Conservation (phyloP, 345 rosid species). For the Pistacia integerrima region DNA sequence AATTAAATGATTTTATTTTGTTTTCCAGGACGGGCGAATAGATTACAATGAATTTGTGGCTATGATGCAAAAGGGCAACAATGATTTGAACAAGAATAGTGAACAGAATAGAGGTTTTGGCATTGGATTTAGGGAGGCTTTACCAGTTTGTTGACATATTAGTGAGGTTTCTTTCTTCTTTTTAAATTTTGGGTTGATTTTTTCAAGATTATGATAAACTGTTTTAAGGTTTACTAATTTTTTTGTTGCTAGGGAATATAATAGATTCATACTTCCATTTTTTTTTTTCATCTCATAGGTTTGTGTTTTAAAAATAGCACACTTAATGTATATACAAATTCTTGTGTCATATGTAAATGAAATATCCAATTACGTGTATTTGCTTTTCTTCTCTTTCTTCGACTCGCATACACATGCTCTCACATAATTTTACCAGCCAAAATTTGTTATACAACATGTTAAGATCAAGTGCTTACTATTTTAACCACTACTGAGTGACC, state of each 20-base stretch:
- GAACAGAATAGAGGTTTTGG: slow-evolving; percentile 28
- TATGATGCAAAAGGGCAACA: slow-evolving; percentile 61
- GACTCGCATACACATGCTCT: too few relatives aligned
- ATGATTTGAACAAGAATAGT: slow-evolving; percentile 34
- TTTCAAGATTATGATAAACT: background rate
- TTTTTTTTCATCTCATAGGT: background rate
- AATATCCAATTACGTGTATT: background rate
- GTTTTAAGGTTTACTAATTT: too few relatives aligned
- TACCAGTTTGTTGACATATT: slow-evolving; percentile 38
- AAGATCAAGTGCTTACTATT: too few relatives aligned
- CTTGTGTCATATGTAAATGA: background rate
- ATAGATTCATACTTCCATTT: background rate
- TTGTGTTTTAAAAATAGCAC: background rate
- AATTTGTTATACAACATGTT: too few relatives aligned
- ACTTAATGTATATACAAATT: background rate
- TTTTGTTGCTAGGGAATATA: background rate
- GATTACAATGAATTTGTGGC: slow-evolving; percentile 73
- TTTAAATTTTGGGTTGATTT: background rate
- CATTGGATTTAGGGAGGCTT: slow-evolving; percentile 41
- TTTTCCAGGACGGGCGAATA: slow-evolving; percentile 63
- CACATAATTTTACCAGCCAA: too few relatives aligned
- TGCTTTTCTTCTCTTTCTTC: background rate
- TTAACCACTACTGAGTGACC: too few relatives aligned
- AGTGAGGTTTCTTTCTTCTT: background rate
- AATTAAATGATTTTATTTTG: background rate